Base-by-base conservation (phyloP, 2,329 filamentous ascomycete species). In the Helminthosporium solani region DNA sequence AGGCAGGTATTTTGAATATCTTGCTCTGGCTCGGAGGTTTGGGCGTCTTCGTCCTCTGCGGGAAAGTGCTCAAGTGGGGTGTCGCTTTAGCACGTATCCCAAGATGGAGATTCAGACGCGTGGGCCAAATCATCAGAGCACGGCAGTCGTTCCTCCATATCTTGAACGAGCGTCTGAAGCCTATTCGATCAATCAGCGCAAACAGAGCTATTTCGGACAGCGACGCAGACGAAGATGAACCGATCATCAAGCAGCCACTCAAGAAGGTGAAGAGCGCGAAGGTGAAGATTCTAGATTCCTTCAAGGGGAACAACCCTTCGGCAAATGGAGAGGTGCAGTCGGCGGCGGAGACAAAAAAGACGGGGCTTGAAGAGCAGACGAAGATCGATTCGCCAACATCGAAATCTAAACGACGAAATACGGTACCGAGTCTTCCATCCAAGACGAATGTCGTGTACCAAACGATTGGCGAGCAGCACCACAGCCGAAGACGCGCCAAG, bases 51-150 rank as follows among this genome's bases (percentile, higher is more conserved):
- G 72, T 92, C 3, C 74, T 82, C 5, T 95, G 90, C 63, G 82
- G 83, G 23, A 79, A 84, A 23, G 81, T 94, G 11, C 81, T 97
- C 28, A 80, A 79, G 58, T 95, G 89, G 87, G 90, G 88, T 36
- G 86, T 97, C 42, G 81, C 86, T 20, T 74, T 99, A 50, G 91
- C 92, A 40, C 81, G 92, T 46, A 88, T 97, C 15, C 94, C 94
- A 2, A 90, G 84, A 58, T 96, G 92, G 90, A 87, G 91, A 34
- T 91, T 97, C 60, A 81, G 83, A 57, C 82, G 84, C 44, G 73
- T 77, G 11, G 73, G 73, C 2, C 69, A 72, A 21, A 65, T 73
- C 16, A 69, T 72, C 28, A 68, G 66, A 52, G 70, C 72, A 40
- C 68, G 66, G 16, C 72, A 73, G 42, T 72, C 70, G 5, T 73